Base-by-base conservation (phyloP, 257 asterid genomes). In the Solanum bulbocastanum region DNA sequence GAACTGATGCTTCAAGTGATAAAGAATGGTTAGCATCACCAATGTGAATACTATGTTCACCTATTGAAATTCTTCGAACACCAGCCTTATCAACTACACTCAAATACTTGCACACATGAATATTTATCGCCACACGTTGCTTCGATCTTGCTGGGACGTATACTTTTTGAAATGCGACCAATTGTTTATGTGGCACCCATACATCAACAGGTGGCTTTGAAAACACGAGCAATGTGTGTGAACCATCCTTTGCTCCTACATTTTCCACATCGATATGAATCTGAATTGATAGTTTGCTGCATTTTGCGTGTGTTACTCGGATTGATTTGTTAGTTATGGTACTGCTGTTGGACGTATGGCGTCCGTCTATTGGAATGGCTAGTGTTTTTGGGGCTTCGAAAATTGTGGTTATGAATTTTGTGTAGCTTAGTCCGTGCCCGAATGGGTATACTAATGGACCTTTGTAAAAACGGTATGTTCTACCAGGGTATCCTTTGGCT, bases 401-500 rank as follows among this genome's bases (percentile, higher is more conserved):
- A 10, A 95, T 58, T 4, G 91, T 88, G 88, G 94, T 94, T 27
- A 79, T 83, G 89, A 96, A 96, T 72, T 10, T 91, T 37, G 98
- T 91, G 95, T 96, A 94, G 95, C 96, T 94, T 89, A 96, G 12
- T 6, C 99, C 98, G 16, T 96, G 96, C 23, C 98, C 99, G 12
- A 96, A 96, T 30, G 93, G 95, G 72, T 94, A 95, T 14, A 95
- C 94, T 25, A 92, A 92, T 7, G 93, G 94, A 0, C 98, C 98
- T 32, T 91, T 90, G 92, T 96, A 96, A 92, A 96, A 94, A 8
- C 98, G 86, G 86, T 96, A 94, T 2, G 98, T 93, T 65, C 98
- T 75, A 1, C 98, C 98, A 0, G 98, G 98, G 68, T 94, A 96
- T 86, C 92, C 94, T 87, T 60, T 92, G 4, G 92, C 83, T 30